phyloP scores from a whole-genome alignment of 257 asterid species.

The Coffea canephora region DNA sequence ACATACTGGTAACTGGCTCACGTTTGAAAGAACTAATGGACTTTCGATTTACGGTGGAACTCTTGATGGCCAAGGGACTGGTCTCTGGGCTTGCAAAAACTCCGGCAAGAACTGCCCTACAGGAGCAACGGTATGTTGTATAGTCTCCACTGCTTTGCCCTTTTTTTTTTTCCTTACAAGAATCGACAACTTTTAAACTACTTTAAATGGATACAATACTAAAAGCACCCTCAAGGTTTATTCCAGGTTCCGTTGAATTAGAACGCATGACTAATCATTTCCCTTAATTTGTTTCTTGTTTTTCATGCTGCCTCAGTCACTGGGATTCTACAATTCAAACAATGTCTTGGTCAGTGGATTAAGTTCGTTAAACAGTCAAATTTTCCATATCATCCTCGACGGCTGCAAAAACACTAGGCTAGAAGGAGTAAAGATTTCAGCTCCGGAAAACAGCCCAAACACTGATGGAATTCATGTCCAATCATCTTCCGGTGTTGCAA shows the following conservation, averaged over 20 bases:
- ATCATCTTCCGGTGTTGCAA: too few species aligned
- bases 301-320: slow-evolving; percentile 11
- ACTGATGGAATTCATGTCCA: too few species aligned
- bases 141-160: too few species aligned
- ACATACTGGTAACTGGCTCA: background rate
- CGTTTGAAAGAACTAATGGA: slow-evolving; percentile 45
- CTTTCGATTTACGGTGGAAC: slow-evolving; percentile 27
- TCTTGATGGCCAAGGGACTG: slow-evolving; percentile 28
- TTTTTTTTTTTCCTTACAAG: too few species aligned
- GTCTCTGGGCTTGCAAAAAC: slow-evolving; percentile 29
- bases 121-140: slow-evolving; percentile 22
- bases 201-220: too few species aligned
- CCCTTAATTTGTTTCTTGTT: too few species aligned
- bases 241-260: too few species aligned
- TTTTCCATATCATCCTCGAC: slow-evolving; percentile 25
- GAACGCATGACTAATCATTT: too few species aligned
- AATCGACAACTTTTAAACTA: too few species aligned
- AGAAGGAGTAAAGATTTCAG: background rate
- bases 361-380: slow-evolving; percentile 29
- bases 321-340: slow-evolving; percentile 30
- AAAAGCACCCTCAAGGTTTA: too few species aligned
- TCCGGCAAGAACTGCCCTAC: slow-evolving; percentile 18
- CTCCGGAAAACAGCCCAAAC: too few species aligned
- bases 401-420: slow-evolving; percentile 26
- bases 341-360: slow-evolving; percentile 22